Conservation (phyloP, 2,329 filamentous ascomycete species). For the Fusarium udum region DNA sequence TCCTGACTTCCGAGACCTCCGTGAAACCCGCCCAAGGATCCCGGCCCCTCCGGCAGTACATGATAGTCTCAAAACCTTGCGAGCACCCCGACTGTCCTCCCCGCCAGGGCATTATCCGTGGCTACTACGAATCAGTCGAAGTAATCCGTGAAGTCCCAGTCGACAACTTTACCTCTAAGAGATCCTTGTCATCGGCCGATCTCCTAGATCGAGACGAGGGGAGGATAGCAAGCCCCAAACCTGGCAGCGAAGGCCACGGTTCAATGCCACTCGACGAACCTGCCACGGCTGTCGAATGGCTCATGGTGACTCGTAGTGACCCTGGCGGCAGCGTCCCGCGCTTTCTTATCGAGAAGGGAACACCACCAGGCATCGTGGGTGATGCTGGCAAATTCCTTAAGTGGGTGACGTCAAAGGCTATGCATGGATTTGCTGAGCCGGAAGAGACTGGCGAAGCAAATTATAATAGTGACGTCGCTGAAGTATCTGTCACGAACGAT, state of each 20-base stretch:
- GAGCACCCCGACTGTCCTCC: conserved; percentile 77
- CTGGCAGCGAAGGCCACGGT: conserved; percentile 24
- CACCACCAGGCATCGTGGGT: conserved; percentile 79
- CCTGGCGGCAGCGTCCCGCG: conserved; percentile 88
- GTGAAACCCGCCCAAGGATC: conserved; percentile 44
- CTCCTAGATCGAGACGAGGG: conserved; percentile 43
- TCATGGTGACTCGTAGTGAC: conserved; percentile 91
- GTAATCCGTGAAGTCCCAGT: conserved; percentile 84
- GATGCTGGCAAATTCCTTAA: conserved; percentile 85
- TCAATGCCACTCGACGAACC: conserved; percentile 40
- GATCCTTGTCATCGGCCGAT: conserved; percentile 48
- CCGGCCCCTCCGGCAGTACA: conserved; percentile 73
- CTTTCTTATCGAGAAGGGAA: conserved; percentile 91
- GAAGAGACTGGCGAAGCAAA: conserved; percentile 14
- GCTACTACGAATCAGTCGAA: conserved; percentile 91
- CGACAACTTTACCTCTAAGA: conserved; percentile 50
- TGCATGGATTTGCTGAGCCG: conserved; percentile 47
- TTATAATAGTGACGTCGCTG: neutral
- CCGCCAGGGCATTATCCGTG: conserved; percentile 79
- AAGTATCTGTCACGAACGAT: neutral
- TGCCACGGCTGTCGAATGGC: conserved; percentile 76
- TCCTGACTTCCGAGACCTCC: conserved; percentile 72
- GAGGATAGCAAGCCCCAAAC: conserved; percentile 25
- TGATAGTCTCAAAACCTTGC: conserved; percentile 89
- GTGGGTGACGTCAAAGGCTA: conserved; percentile 66